These are phyloP conservation scores for Debaryomyces robertsiae DNA, from an alignment of 1,139 yeast genomes.

Conservation along the genomic window DNA sequence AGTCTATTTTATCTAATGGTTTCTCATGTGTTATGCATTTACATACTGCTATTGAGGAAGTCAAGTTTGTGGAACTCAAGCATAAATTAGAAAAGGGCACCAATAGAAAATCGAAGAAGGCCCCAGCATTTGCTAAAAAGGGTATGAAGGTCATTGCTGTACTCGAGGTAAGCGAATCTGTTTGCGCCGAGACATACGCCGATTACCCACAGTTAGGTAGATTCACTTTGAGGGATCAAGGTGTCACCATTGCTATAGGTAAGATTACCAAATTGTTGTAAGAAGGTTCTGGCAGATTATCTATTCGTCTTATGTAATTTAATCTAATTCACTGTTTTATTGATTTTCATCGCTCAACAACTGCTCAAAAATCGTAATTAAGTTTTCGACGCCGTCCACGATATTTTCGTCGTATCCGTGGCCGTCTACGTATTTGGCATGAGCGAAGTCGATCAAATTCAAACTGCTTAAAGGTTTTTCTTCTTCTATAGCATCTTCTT, in stretches of 20 bases:
- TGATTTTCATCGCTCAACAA: constrained; percentile 9
- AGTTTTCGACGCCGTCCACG: constrained; percentile 64
- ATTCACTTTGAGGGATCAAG: constrained; percentile 97
- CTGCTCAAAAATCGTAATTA: constrained; percentile 47
- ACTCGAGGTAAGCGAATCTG: constrained; percentile 79
- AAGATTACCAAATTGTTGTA: constrained; percentile 76
- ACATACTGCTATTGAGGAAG: constrained; percentile 98
- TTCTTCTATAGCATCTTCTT: constrained; percentile 23
- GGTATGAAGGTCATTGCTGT: constrained; percentile 98
- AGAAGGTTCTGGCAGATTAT: constrained; percentile 2
- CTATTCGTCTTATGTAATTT: constrained; percentile 3
- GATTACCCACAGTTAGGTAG: constrained; percentile 97
- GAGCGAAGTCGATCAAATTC: constrained; percentile 87
- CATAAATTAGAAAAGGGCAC: constrained; percentile 97
- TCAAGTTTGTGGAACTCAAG: constrained; percentile 73
- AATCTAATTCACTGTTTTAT: constrained; percentile 7
- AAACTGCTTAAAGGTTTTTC: constrained; percentile 45
- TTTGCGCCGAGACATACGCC: constrained; percentile 89
- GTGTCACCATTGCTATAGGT: constrained; percentile 97
- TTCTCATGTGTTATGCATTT: constrained; percentile 98
- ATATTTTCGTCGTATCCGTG: constrained; percentile 73
- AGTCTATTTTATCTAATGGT: constrained; percentile 91
- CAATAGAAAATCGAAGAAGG: constrained; percentile 91
- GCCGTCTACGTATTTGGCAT: constrained; percentile 65
- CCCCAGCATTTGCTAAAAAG: constrained; percentile 98